These are phyloP conservation scores for Cladosporium sp. DNA, from an alignment of 2,329 filamentous ascomycete genomes.

Conservation along the genomic window DNA sequence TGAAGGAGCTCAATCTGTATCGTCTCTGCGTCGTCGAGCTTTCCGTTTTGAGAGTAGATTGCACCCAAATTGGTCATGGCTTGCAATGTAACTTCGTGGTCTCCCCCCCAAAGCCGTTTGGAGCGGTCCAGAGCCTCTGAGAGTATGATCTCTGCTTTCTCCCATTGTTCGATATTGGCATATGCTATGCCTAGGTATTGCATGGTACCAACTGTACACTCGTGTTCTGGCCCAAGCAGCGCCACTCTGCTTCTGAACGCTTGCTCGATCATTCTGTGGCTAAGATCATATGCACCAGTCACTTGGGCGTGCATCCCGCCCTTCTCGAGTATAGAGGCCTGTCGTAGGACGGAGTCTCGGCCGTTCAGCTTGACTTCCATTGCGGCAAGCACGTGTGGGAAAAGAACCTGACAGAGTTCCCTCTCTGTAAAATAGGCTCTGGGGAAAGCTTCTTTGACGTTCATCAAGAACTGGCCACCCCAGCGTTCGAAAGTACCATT, in stretches of 20 bases:
- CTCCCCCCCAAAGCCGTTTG: background rate
- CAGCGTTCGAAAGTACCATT: constrained; percentile 29
- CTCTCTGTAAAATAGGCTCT: background rate
- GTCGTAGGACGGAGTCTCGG: background rate
- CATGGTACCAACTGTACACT: background rate
- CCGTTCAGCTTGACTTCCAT: background rate
- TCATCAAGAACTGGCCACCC: constrained; percentile 26
- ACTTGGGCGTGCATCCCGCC: too few species aligned
- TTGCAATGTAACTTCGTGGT: rapidly evolving
- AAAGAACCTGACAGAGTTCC: background rate
- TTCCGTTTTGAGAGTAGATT: background rate
- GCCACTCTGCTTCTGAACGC: background rate
- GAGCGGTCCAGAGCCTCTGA: background rate
- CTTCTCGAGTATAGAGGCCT: background rate
- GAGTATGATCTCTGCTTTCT: background rate
- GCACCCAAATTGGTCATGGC: background rate
- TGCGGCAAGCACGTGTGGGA: background rate
- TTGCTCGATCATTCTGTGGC: background rate
- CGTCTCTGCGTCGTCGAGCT: background rate
- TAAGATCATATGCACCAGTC: background rate
- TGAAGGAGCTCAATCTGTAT: background rate
- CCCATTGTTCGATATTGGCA: background rate
- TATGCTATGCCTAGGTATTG: background rate
- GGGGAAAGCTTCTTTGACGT: background rate
- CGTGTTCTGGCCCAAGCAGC: background rate